Base-by-base conservation (phyloP, 139 green algal genomes). In the Axilococcus clingmanii region DNA sequence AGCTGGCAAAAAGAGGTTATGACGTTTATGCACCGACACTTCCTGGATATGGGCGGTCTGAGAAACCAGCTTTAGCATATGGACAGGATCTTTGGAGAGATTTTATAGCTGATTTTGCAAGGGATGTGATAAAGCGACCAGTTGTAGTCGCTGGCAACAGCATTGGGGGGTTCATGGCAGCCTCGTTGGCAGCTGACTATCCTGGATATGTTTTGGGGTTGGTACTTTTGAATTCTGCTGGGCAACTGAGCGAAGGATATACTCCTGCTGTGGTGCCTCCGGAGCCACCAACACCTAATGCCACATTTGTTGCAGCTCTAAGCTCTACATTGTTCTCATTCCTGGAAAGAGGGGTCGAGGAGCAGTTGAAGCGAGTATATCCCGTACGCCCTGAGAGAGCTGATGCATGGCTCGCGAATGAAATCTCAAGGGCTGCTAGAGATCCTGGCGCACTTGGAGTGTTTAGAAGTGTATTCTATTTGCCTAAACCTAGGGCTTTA, bases 91-190 rank as follows among this genome's bases (percentile, higher is more conserved):
- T 88, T 23, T 95, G 87, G 87, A 48, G 52, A 0, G 60, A 82
- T 54, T 94, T 86, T 63, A 45, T 93, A 33, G 63, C 61, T 9
- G 83, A 88, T 50, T 92, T 92, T 33, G 44, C 72, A 22, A 40
- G 76, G 9, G 58, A 84, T 51, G 54, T 69, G 6, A 83, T 95
- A 16, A 43, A 61, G 9, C 29, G 55, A 4, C 88, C 79, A 3
- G 86, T 81, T 5, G 76, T 97, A 15, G 36, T 94, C 3, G 86
- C 77, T 5, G 92, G 92, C 43, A 99, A 99, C 82, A 95, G 82
- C 31, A 97, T 99, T 49, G 92, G 92, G 36, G 86, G 84, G 52
- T 94, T 85, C 68, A 84, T 94, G 29, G 55, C 66, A 19, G 66
- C 82, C 4, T 70, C 52, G 37, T 41, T 87, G 42, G 83, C 85